phyloP scores from a whole-genome alignment of 139 green algal species.

The Micromonas commoda region DNA sequence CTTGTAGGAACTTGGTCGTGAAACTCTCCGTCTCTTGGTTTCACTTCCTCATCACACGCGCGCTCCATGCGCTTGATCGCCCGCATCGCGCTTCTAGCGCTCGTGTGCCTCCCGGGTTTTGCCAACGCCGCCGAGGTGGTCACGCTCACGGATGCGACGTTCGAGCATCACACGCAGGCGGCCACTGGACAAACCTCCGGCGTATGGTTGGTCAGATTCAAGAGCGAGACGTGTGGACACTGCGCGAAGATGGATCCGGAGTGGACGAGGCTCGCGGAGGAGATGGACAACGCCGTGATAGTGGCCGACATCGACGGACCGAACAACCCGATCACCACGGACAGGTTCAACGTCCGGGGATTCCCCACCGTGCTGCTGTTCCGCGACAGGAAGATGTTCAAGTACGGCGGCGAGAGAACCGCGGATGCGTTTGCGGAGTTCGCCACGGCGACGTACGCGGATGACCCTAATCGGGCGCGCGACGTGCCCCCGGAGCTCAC shows the following conservation, averaged over 20 bases:
- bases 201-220: background rate
- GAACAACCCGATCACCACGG: background rate
- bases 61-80: too few species aligned
- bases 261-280: background rate
- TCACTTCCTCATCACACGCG: too few species aligned
- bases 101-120: background rate
- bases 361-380: constrained; percentile 2
- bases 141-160: background rate
- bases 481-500: background rate
- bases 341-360: background rate
- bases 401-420: background rate
- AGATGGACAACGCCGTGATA: background rate
- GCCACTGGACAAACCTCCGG: background rate
- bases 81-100: background rate
- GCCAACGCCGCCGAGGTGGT: background rate
- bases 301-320: background rate
- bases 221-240: background rate
- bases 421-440: background rate
- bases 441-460: background rate
- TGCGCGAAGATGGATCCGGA: background rate
- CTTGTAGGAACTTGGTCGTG: too few species aligned
- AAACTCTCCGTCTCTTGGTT: too few species aligned
- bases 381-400: background rate
- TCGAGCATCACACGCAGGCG: constrained; percentile 10
- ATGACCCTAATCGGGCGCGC: background rate